These are phyloP conservation scores for Selaginella tamariscina DNA, from an alignment of 75 land plant genomes.

Conservation along the genomic window DNA sequence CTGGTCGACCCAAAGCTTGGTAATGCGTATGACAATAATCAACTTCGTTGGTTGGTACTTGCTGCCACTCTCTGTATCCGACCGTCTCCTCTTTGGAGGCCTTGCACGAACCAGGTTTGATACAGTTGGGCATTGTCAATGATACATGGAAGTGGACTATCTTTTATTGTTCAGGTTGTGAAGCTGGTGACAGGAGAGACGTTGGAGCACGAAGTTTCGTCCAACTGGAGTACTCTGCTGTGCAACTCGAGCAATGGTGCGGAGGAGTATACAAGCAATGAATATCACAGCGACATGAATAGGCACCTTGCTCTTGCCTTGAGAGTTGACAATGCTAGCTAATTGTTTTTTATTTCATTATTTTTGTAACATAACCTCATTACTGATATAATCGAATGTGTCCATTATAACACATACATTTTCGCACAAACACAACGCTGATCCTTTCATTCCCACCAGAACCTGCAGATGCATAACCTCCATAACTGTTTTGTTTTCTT, in stretches of 20 bases:
- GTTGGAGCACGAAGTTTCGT: neutral
- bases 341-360: neutral
- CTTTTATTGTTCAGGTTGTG: neutral
- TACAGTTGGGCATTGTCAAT: neutral
- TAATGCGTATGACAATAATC: slow-evolving; percentile 32
- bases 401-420: too few relatives aligned
- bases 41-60: slow-evolving; percentile 38
- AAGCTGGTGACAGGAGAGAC: neutral
- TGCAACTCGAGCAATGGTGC: neutral
- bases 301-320: neutral
- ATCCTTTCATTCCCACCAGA: too few relatives aligned
- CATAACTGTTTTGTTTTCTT: too few relatives aligned
- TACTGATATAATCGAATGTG: too few relatives aligned
- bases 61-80: slow-evolving; percentile 54
- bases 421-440: too few relatives aligned
- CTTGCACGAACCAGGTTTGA: slow-evolving; percentile 56
- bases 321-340: neutral
- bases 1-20: slow-evolving; percentile 55
- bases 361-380: neutral
- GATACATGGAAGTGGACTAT: neutral
- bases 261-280: neutral
- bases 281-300: neutral
- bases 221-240: neutral
- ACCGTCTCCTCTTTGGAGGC: slow-evolving; percentile 51
- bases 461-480: too few relatives aligned